Evolutionary conservation across 306 rosid genomes (phyloP).

Genomic region (Dicorynia guianensis): DNA sequence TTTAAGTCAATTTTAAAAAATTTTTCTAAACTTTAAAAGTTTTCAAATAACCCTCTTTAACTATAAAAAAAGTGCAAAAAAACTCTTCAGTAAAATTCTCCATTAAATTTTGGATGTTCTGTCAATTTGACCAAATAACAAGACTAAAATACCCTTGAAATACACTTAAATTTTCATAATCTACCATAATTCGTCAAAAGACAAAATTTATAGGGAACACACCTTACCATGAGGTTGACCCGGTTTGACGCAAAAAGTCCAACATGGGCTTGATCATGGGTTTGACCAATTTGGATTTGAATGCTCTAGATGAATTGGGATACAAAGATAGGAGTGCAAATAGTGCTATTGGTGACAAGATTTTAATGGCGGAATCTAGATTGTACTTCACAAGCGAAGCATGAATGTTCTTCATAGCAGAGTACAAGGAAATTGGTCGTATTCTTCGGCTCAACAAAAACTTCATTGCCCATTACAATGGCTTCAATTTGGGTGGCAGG

Average conservation of each 20-base stretch:
- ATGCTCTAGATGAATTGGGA: slow-evolving; percentile 82
- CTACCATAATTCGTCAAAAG: no score
- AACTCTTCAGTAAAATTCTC: no score
- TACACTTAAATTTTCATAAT: no score
- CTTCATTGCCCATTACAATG: slow-evolving; percentile 90
- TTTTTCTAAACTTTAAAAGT: no score
- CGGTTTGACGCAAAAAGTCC: slow-evolving; percentile 56
- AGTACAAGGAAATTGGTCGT: slow-evolving; percentile 68
- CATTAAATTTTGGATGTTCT: no score
- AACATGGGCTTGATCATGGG: slow-evolving; percentile 81
- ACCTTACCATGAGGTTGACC: slow-evolving; percentile 77
- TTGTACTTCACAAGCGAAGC: slow-evolving; percentile 50
- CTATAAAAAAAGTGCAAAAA: no score
- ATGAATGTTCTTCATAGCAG: slow-evolving; percentile 76
- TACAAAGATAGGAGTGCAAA: slow-evolving; percentile 61
- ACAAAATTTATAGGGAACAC: no score
- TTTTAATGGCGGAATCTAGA: slow-evolving; percentile 51
- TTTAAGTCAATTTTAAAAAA: no score
- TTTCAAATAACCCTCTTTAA: no score
- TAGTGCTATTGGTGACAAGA: no score
- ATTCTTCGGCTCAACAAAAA: slow-evolving; percentile 73
- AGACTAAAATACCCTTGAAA: no score
- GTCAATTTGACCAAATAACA: no score
- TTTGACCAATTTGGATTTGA: slow-evolving; percentile 62
- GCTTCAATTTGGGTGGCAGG: slow-evolving; percentile 76